Evolutionary conservation across 257 asterid genomes (phyloP), one percentile per base, ranked within the genome.

Genomic region (Ocimum tenuiflorum): DNA sequence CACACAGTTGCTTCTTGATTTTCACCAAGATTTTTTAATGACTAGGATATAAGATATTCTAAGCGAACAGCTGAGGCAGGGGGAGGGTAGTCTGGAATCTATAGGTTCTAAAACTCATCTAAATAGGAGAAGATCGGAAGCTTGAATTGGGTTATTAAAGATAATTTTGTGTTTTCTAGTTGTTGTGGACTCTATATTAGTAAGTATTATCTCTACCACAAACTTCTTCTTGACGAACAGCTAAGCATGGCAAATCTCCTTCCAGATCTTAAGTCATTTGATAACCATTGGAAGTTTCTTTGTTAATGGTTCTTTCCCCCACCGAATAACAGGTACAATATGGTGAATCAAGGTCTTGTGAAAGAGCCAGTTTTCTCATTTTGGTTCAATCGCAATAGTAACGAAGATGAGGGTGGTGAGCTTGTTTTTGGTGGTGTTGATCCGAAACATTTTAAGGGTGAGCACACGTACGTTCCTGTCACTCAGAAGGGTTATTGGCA

Each of bases 401-500:
- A 84, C 3, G 92, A 84, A 38, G 85, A 81, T 72, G 85, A 82
- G 29, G 97, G 97, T 14, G 97, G 97, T 69, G 97, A 88, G 72
- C 77, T 91, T 39, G 89, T 91, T 70, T 86, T 91, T 61, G 97
- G 97, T 59, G 97, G 97, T n/a, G 84, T 88, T 62, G 92, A 91
- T 78, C 71, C 95, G 3, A 75, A 70, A 57, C 96, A 91, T 78
- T 91, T 78, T 59, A 91, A 80, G 80, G 97, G 97, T 15, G 77
- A 85, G 64, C 97, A 88, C 74, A 83, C 91, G 3, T 90, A 84
- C 63, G 95, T 80, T 60, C 91, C 91, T 38, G 95, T 91, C 35
- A 82, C 96, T 45, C 87, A 68, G 60, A 88, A 91, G 79, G 97
- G 97, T 38, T 91, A 91, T 70, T 91, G 97, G 97, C 97, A 91